Evolutionary conservation across 352 stramenopile species (phyloP).

Genomic region (Lagenidium giganteum): DNA sequence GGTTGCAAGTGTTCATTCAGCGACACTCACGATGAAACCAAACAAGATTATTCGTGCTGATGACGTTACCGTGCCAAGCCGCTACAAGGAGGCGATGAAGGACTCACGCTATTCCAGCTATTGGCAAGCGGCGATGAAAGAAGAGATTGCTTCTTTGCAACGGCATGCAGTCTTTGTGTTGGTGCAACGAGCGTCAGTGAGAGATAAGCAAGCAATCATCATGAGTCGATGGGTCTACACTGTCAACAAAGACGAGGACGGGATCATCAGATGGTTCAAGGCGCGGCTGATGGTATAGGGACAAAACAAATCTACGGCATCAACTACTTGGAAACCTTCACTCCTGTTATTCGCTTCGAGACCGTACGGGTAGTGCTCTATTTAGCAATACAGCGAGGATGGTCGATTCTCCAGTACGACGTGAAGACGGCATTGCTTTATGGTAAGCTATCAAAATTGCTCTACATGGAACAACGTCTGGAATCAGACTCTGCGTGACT

Average conservation of each 20-base stretch:
- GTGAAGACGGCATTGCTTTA: constrained; percentile 21
- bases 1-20: no score
- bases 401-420: constrained; percentile 18
- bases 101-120: no score
- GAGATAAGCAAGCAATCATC: no score
- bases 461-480: constrained; percentile 10
- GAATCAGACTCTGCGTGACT: constrained; percentile 2
- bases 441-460: constrained; percentile 8
- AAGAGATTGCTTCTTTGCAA: no score
- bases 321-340: constrained; percentile 8
- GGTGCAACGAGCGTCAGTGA: no score
- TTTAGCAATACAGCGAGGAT: constrained; percentile 5
- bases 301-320: constrained; percentile 3
- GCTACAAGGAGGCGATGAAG: no score
- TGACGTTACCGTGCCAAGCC: no score
- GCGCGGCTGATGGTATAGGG: constrained; percentile 3
- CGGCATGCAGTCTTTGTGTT: no score
- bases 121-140: background rate
- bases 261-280: constrained; percentile 3
- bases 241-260: constrained; percentile 7
- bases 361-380: constrained; percentile 1
- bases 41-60: no score
- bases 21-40: no score
- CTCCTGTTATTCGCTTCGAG: constrained; percentile 6
- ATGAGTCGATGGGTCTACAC: constrained; percentile 2